Conservation (phyloP, 192 early-diverging fungal genomes). For the Spinellus fusiger region DNA sequence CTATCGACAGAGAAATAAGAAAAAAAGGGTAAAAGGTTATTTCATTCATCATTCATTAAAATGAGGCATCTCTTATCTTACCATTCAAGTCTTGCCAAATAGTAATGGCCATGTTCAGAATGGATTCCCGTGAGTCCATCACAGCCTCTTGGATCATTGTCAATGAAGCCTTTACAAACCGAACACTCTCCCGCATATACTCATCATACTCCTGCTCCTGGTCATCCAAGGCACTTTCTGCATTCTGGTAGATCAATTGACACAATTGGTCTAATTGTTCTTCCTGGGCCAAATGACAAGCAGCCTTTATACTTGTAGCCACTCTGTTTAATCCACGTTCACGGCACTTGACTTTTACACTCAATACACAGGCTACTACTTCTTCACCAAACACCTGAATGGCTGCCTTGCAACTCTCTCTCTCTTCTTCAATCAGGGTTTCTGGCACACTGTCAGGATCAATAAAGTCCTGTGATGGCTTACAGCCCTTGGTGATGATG, state of each 20-base stretch:
- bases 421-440: conserved; percentile 18
- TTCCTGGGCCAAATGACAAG: neutral
- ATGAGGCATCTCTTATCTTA: neutral
- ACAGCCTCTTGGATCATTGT: conserved; percentile 20
- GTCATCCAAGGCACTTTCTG: neutral
- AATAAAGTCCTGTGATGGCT: neutral
- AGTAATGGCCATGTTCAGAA: conserved; percentile 10
- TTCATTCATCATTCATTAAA: neutral
- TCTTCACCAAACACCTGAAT: conserved; percentile 17
- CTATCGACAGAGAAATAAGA: neutral
- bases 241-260: neutral
- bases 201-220: neutral
- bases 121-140: conserved; percentile 23
- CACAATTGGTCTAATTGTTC: neutral
- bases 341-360: conserved; percentile 21
- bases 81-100: conserved; percentile 21
- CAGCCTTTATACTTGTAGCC: neutral
- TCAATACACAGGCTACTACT: conserved; percentile 15
- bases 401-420: conserved; percentile 5
- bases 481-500: neutral
- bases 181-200: neutral
- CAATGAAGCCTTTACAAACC: conserved; percentile 12
- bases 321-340: conserved; percentile 13
- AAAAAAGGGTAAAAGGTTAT: neutral
- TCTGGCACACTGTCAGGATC: conserved; percentile 16